phyloP scores from a whole-genome alignment of 148 eudicot genomes.

The Pouteria glomerata region DNA sequence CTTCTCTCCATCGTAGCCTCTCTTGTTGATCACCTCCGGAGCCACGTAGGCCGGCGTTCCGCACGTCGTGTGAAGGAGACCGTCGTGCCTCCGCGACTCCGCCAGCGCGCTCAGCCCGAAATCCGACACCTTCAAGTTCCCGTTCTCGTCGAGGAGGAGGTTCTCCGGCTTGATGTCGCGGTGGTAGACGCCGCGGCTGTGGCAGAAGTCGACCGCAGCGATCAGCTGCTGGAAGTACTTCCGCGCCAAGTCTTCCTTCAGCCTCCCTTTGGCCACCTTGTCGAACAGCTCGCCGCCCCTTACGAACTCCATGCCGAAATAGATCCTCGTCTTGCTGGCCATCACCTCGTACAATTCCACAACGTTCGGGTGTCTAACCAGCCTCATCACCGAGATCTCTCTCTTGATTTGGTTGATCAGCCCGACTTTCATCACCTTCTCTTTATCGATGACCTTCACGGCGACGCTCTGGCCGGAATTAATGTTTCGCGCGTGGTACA shows the following conservation, averaged over 20 bases:
- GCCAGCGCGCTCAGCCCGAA: conserved; percentile 66
- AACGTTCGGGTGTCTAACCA: conserved; percentile 60
- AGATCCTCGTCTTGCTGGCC: conserved; percentile 78
- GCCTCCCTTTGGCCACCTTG: conserved; percentile 55
- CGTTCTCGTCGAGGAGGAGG: conserved; percentile 57
- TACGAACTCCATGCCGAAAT: conserved; percentile 71
- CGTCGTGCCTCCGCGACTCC: conserved; percentile 60
- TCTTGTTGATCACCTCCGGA: conserved; percentile 69
- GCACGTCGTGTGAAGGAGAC: conserved; percentile 79
- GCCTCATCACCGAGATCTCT: conserved; percentile 76
- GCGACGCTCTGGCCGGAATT: conserved; percentile 53
- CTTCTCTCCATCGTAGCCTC: conserved; percentile 70
- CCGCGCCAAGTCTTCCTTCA: conserved; percentile 53
- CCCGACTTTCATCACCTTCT: conserved; percentile 48
- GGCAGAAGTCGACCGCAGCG: conserved; percentile 79
- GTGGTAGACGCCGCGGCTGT: conserved; percentile 81
- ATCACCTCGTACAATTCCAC: conserved; percentile 75
- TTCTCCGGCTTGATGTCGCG: conserved; percentile 86
- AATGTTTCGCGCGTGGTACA: conserved; percentile 48
- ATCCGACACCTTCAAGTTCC: conserved; percentile 64
- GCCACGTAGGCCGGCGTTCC: conserved; percentile 92
- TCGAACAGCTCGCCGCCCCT: conserved; percentile 77
- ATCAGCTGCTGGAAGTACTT: conserved; percentile 69
- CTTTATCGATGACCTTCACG: conserved; percentile 65
- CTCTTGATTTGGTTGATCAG: conserved; percentile 68